Evolutionary conservation across 257 asterid genomes (phyloP).

Genomic region (Solanum corneliomulleri): DNA sequence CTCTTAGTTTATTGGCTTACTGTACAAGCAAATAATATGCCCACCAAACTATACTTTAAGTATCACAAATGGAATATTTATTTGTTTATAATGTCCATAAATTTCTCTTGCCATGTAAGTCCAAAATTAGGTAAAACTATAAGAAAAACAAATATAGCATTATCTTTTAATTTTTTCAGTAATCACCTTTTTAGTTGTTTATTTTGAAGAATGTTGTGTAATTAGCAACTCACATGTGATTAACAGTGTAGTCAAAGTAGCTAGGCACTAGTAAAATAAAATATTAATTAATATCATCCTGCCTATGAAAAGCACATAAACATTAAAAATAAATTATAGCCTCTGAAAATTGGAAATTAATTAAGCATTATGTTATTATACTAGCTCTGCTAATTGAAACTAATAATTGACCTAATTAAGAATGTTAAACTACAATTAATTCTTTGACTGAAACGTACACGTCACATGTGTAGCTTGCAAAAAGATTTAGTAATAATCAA

Average conservation of each 20-base stretch:
- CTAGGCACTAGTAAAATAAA: background rate
- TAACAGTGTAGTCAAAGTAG: background rate
- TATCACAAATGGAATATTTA: background rate
- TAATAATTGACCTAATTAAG: background rate
- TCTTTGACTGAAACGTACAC: background rate
- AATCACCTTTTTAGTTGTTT: background rate
- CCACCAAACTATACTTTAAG: background rate
- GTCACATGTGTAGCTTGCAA: background rate
- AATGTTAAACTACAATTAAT: background rate
- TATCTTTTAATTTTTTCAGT: background rate
- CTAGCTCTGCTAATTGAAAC: background rate
- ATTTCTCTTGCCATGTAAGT: background rate
- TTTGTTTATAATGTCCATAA: background rate
- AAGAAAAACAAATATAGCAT: background rate
- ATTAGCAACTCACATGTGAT: background rate
- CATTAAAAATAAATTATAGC: background rate
- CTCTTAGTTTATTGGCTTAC: background rate
- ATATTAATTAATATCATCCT: background rate
- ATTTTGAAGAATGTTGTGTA: background rate
- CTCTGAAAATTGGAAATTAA: background rate
- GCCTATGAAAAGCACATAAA: background rate
- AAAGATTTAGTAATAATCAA: background rate
- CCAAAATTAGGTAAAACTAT: background rate
- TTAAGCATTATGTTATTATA: background rate
- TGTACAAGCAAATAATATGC: background rate